A percentile compares a stretch with the other conserved stretches of the same genome.
Evolutionary conservation across 768 basidiomycete genomes (phyloP).

Genomic region (Boletus subparvulus): DNA sequence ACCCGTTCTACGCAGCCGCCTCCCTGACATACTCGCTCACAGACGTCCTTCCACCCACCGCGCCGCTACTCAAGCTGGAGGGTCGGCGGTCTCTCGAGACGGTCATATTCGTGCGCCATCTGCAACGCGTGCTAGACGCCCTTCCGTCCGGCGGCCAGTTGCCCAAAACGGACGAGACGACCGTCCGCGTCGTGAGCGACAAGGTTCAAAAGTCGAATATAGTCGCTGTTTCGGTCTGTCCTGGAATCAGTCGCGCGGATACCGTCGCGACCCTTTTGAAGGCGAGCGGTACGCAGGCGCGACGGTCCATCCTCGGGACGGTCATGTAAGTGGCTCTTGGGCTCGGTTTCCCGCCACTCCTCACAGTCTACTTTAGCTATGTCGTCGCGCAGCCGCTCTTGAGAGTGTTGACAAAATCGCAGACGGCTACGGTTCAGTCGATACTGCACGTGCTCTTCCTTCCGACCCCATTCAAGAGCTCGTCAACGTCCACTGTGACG

Average conservation of each 20-base stretch:
- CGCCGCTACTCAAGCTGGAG: slow-evolving; percentile 50
- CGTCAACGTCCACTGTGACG: slow-evolving; percentile 23
- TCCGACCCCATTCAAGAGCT: slow-evolving; percentile 72
- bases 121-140: slow-evolving; percentile 83
- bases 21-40: slow-evolving; percentile 41
- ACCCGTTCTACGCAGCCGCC: slow-evolving; percentile 88
- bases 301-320: slow-evolving; percentile 44
- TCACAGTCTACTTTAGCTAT: slow-evolving; percentile 47
- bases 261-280: slow-evolving; percentile 51
- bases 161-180: slow-evolving; percentile 37
- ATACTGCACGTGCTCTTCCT: slow-evolving; percentile 82
- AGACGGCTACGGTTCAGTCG: slow-evolving; percentile 63
- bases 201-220: slow-evolving; percentile 68
- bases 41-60: slow-evolving; percentile 28
- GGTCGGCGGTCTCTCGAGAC: slow-evolving; percentile 65
- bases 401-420: slow-evolving; percentile 67
- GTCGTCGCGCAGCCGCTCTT: slow-evolving; percentile 64
- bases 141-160: slow-evolving; percentile 62
- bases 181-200: slow-evolving; percentile 38
- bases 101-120: slow-evolving; percentile 66
- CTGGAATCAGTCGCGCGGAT: slow-evolving; percentile 72
- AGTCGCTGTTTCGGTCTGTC: slow-evolving; percentile 68
- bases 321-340: slow-evolving; percentile 44
- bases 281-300: slow-evolving; percentile 28
- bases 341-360: neutral